These are phyloP conservation scores for Wickerhamomyces sp. DNA, from an alignment of 1,139 yeast species.

Conservation along the genomic window DNA sequence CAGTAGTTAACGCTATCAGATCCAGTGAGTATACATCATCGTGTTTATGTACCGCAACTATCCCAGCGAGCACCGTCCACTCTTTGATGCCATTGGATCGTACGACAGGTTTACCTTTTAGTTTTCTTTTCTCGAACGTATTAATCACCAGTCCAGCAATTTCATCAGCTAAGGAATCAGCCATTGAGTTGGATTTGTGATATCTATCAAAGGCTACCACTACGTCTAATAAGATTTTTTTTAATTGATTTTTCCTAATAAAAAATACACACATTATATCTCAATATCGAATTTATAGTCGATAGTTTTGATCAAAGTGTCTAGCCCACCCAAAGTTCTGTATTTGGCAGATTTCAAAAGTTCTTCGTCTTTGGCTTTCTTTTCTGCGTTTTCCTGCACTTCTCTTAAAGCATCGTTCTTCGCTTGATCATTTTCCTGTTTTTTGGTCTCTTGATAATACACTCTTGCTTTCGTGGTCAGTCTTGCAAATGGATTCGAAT, in stretches of 20 bases:
- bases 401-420: conserved; percentile 36
- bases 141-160: conserved; percentile 5
- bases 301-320: conserved; percentile 41
- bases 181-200: neutral
- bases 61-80: conserved; percentile 82
- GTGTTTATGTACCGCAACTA: conserved; percentile 43
- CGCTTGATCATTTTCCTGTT: conserved; percentile 42
- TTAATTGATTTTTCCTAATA: neutral
- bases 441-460: conserved; percentile 55
- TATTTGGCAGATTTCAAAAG: conserved; percentile 30
- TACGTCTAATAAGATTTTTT: no score
- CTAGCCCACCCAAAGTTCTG: conserved; percentile 39
- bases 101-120: conserved; percentile 46
- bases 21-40: conserved; percentile 18
- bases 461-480: conserved; percentile 82
- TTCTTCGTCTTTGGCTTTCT: conserved; percentile 31
- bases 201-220: no score
- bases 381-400: conserved; percentile 30
- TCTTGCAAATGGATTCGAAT: conserved; percentile 85
- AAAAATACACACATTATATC: conserved; percentile 21
- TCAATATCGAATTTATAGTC: conserved; percentile 41
- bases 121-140: neutral
- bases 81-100: conserved; percentile 65
- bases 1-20: conserved; percentile 64
- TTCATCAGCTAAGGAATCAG: conserved; percentile 1